Percentiles rank a stretch among this genome's conserved stretches.
These are phyloP conservation scores for Lithocarpus polystachyus DNA, from an alignment of 306 rosid genomes.

Conservation along the genomic window DNA sequence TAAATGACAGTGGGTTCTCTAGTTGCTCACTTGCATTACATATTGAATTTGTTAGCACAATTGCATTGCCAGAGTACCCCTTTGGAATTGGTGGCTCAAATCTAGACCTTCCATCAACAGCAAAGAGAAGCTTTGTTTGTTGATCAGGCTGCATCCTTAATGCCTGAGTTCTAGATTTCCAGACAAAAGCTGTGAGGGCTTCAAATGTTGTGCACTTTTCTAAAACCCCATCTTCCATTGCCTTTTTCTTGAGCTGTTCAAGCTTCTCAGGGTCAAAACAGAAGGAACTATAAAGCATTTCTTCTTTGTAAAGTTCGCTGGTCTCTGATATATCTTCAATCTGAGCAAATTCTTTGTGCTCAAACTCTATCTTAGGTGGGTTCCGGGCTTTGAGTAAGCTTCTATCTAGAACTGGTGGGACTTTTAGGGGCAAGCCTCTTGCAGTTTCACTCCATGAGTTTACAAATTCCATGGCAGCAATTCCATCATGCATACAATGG, in stretches of 20 bases:
- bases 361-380: constrained; percentile 56
- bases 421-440: constrained; percentile 52
- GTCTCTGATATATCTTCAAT: constrained; percentile 63
- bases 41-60: constrained; percentile 58
- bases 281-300: constrained; percentile 47
- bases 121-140: constrained; percentile 71
- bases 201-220: constrained; percentile 57
- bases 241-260: constrained; percentile 50
- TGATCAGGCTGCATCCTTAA: constrained; percentile 61
- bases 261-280: constrained; percentile 52
- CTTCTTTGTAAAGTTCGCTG: constrained; percentile 44
- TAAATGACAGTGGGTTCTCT: constrained; percentile 47
- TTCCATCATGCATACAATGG: constrained; percentile 74
- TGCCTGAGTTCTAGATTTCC: constrained; percentile 74
- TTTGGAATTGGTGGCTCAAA: constrained; percentile 65
- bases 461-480: constrained; percentile 66
- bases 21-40: constrained; percentile 54
- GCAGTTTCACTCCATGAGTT: constrained; percentile 74
- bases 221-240: constrained; percentile 51
- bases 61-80: constrained; percentile 72
- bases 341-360: constrained; percentile 62
- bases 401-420: constrained; percentile 58
- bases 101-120: constrained; percentile 69
- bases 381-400: constrained; percentile 58
- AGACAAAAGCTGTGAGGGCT: constrained; percentile 75